Evolutionary conservation across 2,329 filamentous ascomycete species (phyloP).

Genomic region (Penicillium sp.): DNA sequence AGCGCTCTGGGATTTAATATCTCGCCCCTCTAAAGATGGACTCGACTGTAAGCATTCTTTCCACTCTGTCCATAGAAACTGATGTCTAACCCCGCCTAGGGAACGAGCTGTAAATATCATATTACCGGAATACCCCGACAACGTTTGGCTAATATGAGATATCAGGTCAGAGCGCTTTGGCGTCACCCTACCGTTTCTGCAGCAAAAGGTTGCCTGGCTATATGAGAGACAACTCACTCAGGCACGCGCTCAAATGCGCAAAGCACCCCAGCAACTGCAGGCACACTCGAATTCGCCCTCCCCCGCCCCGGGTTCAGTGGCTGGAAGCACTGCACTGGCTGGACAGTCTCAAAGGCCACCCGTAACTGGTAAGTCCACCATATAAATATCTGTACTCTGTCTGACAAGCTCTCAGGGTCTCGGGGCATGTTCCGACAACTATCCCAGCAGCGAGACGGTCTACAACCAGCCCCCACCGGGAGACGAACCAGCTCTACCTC

Average conservation of each 20-base stretch:
- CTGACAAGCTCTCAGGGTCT: slow-evolving; percentile 33
- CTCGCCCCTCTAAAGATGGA: slow-evolving; percentile 75
- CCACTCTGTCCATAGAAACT: slow-evolving; percentile 24
- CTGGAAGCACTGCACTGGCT: slow-evolving; percentile 45
- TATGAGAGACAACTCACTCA: slow-evolving; percentile 90
- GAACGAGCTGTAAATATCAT: slow-evolving; percentile 68
- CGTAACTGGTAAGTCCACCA: slow-evolving; percentile 33
- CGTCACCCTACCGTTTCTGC: slow-evolving; percentile 83
- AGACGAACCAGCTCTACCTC: slow-evolving; percentile 36
- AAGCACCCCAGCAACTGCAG: slow-evolving; percentile 46
- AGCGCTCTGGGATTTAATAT: slow-evolving; percentile 86
- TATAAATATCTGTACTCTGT: not conserved
- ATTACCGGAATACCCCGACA: not conserved
- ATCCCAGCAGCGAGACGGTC: slow-evolving; percentile 40
- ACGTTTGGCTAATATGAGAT: slow-evolving; percentile 9
- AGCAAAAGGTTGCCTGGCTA: slow-evolving; percentile 91
- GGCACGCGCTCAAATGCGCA: slow-evolving; percentile 86
- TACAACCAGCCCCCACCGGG: slow-evolving; percentile 24
- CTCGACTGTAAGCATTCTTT: slow-evolving; percentile 71
- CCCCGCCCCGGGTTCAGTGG: slow-evolving; percentile 47
- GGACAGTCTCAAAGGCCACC: slow-evolving; percentile 38
- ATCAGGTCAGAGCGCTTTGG: slow-evolving; percentile 74
- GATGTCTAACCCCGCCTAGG: slow-evolving; percentile 54
- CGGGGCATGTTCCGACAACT: slow-evolving; percentile 45
- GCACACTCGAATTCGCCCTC: slow-evolving; percentile 46